Evolutionary conservation across 164 flowering plant genomes (phyloP).

Genomic region (Sedum album): DNA sequence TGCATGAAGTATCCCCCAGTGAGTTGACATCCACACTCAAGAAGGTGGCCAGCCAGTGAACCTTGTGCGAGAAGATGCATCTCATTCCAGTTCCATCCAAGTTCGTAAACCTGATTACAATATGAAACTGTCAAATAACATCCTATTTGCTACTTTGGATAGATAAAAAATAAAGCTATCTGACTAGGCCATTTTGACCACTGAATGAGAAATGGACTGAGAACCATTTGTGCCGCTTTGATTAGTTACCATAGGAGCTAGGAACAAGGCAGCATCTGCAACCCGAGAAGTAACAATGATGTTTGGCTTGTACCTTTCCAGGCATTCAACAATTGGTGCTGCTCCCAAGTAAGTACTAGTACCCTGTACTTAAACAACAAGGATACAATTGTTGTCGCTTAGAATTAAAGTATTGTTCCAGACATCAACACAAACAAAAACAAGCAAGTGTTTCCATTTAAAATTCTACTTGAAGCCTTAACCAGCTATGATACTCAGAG

Average conservation of each 20-base stretch:
- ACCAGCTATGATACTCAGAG: background rate
- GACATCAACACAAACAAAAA: background rate
- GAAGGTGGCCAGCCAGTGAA: conserved; percentile 82
- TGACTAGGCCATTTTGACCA: too few species aligned
- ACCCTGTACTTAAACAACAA: conserved; percentile 41
- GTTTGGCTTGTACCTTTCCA: conserved; percentile 70
- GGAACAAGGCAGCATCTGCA: conserved; percentile 91
- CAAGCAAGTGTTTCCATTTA: conserved; percentile 13
- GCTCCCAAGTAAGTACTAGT: conserved; percentile 88
- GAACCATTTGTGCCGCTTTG: background rate
- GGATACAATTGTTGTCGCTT: conserved; percentile 9
- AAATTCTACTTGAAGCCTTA: background rate
- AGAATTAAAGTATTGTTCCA: too few species aligned
- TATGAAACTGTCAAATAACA: background rate
- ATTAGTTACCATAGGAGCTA: conserved; percentile 82
- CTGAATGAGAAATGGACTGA: background rate
- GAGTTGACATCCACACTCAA: conserved; percentile 98
- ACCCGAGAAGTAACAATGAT: conserved; percentile 82
- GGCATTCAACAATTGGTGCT: conserved; percentile 85
- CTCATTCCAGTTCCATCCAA: conserved; percentile 98
- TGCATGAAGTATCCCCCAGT: conserved; percentile 98
- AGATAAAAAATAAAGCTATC: background rate
- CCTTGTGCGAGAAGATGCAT: conserved; percentile 72
- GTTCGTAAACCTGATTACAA: conserved; percentile 62
- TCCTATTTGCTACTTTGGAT: background rate